phyloP scores from a whole-genome alignment of 2,329 filamentous ascomycete species.

The Exophiala oligosperma region DNA sequence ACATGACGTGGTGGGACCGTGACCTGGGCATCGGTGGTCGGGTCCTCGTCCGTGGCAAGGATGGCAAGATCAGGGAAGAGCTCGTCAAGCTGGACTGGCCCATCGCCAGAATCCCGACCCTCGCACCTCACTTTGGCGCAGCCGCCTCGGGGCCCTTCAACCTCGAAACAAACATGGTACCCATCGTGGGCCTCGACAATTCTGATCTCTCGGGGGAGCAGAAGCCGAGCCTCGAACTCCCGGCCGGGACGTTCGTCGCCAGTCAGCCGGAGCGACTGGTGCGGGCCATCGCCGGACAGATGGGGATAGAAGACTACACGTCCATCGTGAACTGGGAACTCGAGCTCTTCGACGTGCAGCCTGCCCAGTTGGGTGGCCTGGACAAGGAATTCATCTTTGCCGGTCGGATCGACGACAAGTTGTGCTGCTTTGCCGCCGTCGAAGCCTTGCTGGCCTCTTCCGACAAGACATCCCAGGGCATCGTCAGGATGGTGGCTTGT shows the following conservation, averaged over 20 bases:
- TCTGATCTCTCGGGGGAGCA: conserved; percentile 50
- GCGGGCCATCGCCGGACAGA: conserved; percentile 73
- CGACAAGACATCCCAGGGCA: conserved; percentile 51
- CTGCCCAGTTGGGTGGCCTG: conserved; percentile 78
- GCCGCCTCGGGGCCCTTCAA: conserved; percentile 69
- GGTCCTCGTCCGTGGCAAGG: conserved; percentile 71
- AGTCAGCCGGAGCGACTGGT: conserved; percentile 86
- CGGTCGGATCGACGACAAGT: conserved; percentile 94
- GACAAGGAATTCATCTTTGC: conserved; percentile 94
- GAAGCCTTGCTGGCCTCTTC: conserved; percentile 74
- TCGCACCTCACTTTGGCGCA: conserved; percentile 91
- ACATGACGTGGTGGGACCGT: conserved; percentile 94
- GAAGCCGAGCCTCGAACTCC: conserved; percentile 31
- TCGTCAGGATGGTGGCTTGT: conserved; percentile 86
- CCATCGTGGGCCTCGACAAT: conserved; percentile 86
- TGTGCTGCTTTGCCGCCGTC: conserved; percentile 91
- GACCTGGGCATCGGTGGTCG: conserved; percentile 88
- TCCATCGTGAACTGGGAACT: conserved; percentile 94
- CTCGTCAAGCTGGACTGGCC: conserved; percentile 94
- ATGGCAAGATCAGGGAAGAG: conserved; percentile 75
- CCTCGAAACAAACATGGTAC: conserved; percentile 88
- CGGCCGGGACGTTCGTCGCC: conserved; percentile 68
- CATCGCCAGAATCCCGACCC: conserved; percentile 85
- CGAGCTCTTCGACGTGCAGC: conserved; percentile 88
- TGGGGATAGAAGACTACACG: conserved; percentile 71